phyloP scores from a whole-genome alignment of 495 filamentous ascomycete genomes.

The Hypoxylon perforatum region DNA sequence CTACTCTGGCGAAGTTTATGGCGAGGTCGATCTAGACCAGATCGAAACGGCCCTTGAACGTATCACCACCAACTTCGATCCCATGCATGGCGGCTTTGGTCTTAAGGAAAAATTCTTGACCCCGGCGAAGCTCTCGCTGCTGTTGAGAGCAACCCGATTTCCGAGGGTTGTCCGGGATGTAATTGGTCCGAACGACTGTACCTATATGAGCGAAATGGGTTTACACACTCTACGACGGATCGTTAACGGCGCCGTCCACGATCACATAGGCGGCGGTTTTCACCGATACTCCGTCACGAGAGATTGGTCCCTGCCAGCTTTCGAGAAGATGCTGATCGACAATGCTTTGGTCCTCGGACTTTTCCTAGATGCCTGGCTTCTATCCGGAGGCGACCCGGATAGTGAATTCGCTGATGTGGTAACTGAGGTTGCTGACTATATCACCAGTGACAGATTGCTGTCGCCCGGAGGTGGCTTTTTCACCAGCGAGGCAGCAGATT shows the following conservation, averaged over 20 bases:
- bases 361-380: constrained; percentile 88
- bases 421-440: constrained; percentile 84
- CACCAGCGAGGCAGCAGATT: constrained; percentile 93
- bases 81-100: constrained; percentile 81
- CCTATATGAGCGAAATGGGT: constrained; percentile 82
- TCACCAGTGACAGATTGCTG: constrained; percentile 75
- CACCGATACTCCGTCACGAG: constrained; percentile 88
- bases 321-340: constrained; percentile 98
- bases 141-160: constrained; percentile 80
- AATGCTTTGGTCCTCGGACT: constrained; percentile 88
- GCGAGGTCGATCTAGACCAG: constrained; percentile 85
- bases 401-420: constrained; percentile 80
- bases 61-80: constrained; percentile 82
- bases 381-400: constrained; percentile 65
- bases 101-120: constrained; percentile 90
- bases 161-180: constrained; percentile 80
- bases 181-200: constrained; percentile 83
- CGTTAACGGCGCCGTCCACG: constrained; percentile 86
- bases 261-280: constrained; percentile 93
- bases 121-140: constrained; percentile 82
- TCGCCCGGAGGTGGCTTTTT: constrained; percentile 80
- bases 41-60: constrained; percentile 89
- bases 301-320: constrained; percentile 93
- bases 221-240: constrained; percentile 83
- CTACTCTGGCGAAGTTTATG: constrained; percentile 46